Evolutionary conservation across 2,329 filamentous ascomycete species (phyloP), one percentile per base, ranked within the genome.

Genomic region (Botryosphaeria dothidea): DNA sequence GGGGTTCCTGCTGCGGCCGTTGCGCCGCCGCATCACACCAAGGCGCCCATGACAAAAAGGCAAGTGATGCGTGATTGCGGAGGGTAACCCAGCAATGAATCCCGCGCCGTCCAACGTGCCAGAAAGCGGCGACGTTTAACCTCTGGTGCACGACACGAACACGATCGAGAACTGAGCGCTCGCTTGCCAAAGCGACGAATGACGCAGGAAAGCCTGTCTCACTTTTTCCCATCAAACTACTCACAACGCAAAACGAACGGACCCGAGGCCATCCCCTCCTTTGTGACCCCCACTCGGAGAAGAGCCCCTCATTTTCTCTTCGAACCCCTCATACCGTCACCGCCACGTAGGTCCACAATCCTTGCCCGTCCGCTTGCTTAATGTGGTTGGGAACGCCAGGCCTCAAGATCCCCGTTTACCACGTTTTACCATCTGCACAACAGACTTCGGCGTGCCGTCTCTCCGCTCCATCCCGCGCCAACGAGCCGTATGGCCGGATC

Each of bases 371-470:
- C 45, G 25, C 52, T 29, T n/a, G 23, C 23, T 45, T 7, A 4
- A 19, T 13, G 15, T 1, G 34, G 13, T 41, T 38, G 31, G 34
- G 52, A 41, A 43, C 23, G 21, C 23, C 54, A 58, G 7, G 23
- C 36, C 13, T 29, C 48, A 25, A 51, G 25, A 51, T 51, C 48
- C 48, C 48, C 48, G 48, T 51, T 45, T 19, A n/a, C 25, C 54
- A 58, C 54, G 54, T 58, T 58, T 29, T 45, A 45, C 36, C 31
- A 58, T 45, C 38, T 45, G 38, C 54, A 31, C 38, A 31, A 58
- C 38, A 58, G 41, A 45, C 23, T 45, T 45, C n/a, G 45, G 45
- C 45, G 23, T 25, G 23, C 38, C 31, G 54, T 21, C 54, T 34
- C 23, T 21, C 54, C 36, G 54, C 25, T n/a, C 38, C 54, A 45